Percentiles rank a stretch among this genome's conserved stretches.
Evolutionary conservation across 2,329 filamentous ascomycete genomes (phyloP).

Genomic region (Falciphora oryzae): DNA sequence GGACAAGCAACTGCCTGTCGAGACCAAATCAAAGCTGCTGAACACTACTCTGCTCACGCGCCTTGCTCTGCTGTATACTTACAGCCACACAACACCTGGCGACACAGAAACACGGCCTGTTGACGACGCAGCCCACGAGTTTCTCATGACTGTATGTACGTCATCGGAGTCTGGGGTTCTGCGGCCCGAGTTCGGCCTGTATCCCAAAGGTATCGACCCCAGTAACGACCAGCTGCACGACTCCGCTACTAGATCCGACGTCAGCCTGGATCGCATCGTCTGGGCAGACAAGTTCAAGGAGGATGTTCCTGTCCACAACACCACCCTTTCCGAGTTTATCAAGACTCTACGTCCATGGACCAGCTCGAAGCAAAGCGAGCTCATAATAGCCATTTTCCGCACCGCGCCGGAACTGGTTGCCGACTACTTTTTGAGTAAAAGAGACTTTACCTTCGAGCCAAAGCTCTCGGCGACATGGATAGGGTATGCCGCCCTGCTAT

Average conservation of each 20-base stretch:
- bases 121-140: conserved; percentile 64
- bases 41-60: conserved; percentile 68
- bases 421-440: conserved; percentile 78
- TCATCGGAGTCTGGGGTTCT: conserved; percentile 67
- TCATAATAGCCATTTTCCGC: conserved; percentile 73
- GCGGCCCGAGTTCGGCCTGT: conserved; percentile 74
- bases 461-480: conserved; percentile 94
- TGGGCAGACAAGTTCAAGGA: conserved; percentile 63
- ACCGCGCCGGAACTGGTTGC: conserved; percentile 81
- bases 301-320: conserved; percentile 71
- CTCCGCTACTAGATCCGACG: conserved; percentile 28
- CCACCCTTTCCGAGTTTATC: conserved; percentile 70
- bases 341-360: conserved; percentile 78
- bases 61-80: conserved; percentile 65
- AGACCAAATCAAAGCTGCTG: conserved; percentile 69
- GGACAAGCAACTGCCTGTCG: conserved; percentile 67
- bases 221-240: neutral
- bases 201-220: conserved; percentile 55
- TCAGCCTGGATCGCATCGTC: conserved; percentile 63
- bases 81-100: conserved; percentile 44
- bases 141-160: conserved; percentile 72
- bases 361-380: conserved; percentile 71
- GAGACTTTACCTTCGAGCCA: conserved; percentile 79
- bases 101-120: conserved; percentile 54
- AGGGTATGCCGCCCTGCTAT: conserved; percentile 84